These are phyloP conservation scores for Marsdenia floribunda DNA, from an alignment of 257 asterid genomes.

Conservation along the genomic window DNA sequence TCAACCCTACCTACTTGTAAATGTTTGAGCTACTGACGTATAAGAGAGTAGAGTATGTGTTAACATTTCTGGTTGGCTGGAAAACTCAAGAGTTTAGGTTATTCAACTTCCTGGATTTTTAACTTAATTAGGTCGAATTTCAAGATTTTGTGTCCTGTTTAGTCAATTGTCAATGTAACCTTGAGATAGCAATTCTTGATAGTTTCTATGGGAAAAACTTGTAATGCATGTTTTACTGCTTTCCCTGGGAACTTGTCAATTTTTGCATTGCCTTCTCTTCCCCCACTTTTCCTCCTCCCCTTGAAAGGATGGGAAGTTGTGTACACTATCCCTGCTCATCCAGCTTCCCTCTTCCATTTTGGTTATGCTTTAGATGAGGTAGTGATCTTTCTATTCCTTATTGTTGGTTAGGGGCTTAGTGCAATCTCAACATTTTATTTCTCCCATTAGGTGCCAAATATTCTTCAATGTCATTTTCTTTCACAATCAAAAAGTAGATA, in stretches of 20 bases:
- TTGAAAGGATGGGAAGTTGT: not conserved
- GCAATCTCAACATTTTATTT: not conserved
- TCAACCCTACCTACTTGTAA: no score
- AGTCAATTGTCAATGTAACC: not conserved
- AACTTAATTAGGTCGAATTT: not conserved
- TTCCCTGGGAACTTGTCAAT: not conserved
- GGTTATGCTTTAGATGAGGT: not conserved
- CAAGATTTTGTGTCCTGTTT: not conserved
- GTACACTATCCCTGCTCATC: not conserved
- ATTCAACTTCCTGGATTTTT: not conserved
- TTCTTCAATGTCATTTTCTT: not conserved
- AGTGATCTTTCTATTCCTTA: not conserved
- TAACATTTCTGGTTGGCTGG: not conserved
- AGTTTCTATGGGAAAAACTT: no score
- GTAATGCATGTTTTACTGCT: not conserved
- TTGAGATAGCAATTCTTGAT: not conserved
- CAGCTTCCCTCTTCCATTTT: not conserved
- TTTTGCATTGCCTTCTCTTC: not conserved
- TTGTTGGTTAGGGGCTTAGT: not conserved
- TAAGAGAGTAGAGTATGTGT: not conserved
- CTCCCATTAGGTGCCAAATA: not conserved
- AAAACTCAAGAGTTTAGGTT: not conserved
- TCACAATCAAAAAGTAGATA: not conserved
- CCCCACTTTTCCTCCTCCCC: not conserved
- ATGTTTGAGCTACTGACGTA: not conserved